Conservation (phyloP, 2,329 filamentous ascomycete genomes). For the Diaporthe sp. region DNA sequence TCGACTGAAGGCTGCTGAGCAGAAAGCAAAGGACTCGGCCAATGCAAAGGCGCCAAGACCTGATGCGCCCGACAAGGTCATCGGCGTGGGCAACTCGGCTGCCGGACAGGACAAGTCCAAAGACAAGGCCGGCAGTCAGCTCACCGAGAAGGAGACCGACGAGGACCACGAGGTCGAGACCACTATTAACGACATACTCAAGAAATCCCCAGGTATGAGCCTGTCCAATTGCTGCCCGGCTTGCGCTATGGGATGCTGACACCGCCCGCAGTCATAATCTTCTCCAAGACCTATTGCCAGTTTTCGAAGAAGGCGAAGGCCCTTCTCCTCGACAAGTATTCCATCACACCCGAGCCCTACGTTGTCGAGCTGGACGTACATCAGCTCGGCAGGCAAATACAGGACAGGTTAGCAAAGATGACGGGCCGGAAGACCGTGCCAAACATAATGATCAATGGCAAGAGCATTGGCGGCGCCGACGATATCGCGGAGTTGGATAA, state of each 20-base stretch:
- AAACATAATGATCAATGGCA: constrained; percentile 88
- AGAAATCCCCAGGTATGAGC: constrained; percentile 81
- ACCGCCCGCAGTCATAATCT: constrained; percentile 79
- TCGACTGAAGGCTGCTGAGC: constrained; percentile 75
- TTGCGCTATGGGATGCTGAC: constrained; percentile 34
- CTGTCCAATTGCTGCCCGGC: constrained; percentile 23
- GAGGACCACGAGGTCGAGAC: constrained; percentile 73
- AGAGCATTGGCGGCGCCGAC: constrained; percentile 90
- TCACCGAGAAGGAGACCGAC: constrained; percentile 59
- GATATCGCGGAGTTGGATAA: constrained; percentile 80
- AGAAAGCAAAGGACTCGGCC: constrained; percentile 74
- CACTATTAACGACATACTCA: constrained; percentile 83
- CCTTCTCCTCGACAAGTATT: constrained; percentile 85
- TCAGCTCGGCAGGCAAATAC: constrained; percentile 76
- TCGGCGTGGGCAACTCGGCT: constrained; percentile 69
- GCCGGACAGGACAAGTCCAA: constrained; percentile 59
- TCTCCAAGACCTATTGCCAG: constrained; percentile 94
- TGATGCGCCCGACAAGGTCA: constrained; percentile 65
- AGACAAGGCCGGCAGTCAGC: constrained; percentile 50
- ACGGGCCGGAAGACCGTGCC: constrained; percentile 90
- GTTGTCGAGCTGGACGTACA: constrained; percentile 93
- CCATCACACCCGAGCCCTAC: constrained; percentile 82
- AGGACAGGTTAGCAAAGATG: constrained; percentile 75
- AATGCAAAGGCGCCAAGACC: constrained; percentile 74
- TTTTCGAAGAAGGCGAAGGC: constrained; percentile 87